Conservation (phyloP, 345 rosid species). For the Pistacia integerrima region DNA sequence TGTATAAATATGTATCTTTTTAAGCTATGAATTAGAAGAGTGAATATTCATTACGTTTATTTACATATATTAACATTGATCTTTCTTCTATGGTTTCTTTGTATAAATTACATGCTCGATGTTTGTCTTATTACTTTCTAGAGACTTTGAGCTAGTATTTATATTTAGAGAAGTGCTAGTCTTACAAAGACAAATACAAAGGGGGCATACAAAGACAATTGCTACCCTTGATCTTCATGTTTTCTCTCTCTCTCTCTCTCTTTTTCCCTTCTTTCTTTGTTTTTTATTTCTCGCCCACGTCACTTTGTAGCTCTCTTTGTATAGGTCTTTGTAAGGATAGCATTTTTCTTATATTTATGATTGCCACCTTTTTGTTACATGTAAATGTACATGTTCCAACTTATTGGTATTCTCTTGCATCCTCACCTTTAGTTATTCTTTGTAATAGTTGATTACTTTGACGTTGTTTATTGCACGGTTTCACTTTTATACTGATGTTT, state of each 20-base stretch:
- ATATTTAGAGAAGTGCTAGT: not conserved
- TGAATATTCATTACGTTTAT: too few species aligned
- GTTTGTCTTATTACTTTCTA: not conserved
- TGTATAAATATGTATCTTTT: too few species aligned
- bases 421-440: too few species aligned
- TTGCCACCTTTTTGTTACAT: not conserved
- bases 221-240: not conserved
- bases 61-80: too few species aligned
- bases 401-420: not conserved
- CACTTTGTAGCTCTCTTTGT: too few species aligned
- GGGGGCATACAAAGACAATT: too few species aligned
- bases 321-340: too few species aligned
- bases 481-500: slow-evolving; percentile 27
- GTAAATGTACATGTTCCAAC: not conserved
- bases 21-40: too few species aligned
- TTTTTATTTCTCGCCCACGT: too few species aligned
- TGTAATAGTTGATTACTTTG: not conserved
- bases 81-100: not conserved
- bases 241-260: too few species aligned
- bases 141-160: not conserved
- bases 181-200: too few species aligned
- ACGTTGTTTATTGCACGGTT: not conserved
- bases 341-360: not conserved
- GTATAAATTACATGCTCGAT: not conserved
- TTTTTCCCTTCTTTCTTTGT: too few species aligned